Evolutionary conservation across 345 rosid species (phyloP), one percentile per base, ranked within the genome.

Genomic region (Erucastrum elatum): DNA sequence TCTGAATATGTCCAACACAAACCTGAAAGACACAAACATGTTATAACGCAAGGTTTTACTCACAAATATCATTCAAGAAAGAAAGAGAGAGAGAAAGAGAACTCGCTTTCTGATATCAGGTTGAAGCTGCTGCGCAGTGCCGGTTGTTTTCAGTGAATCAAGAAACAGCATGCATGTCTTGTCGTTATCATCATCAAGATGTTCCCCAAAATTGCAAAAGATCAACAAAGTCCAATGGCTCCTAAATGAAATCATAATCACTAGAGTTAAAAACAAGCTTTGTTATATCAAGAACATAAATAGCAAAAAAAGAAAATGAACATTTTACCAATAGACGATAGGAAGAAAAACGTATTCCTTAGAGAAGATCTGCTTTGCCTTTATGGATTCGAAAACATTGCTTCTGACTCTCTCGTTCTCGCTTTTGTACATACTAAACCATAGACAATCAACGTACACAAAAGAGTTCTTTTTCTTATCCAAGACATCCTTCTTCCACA

Each of bases 151-250:
- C 62, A 91, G 88, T 44, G 96, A 88, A 78, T 91, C 96, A 78
- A 91, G 86, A 79, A 91, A 75, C 71, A 89, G 60, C 86, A 91
- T 87, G 83, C 92, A 89, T 0, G 90, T 87, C 49, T 82, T 85
- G 62, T 70, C 77, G 53, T 61, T 60, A 26, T 85, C 80, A 13
- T 90, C 83, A 29, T 83, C 81, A 55, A 82, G 83, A 61, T 75
- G 70, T 72, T 85, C 92, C 9, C 88, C 92, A 64, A 91, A 82
- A 71, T 91, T 84, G 67, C 96, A 91, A 77, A 91, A 85, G 70
- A 91, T 91, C 85, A 91, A 83, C 73, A 91, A 87, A 75, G 75
- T 82, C 96, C 96, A 91, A 41, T 91, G 96, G 70, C 88, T 70
- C 94, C 92, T 91, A 17, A 35, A 68, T 70, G 66, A 75, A 70